phyloP scores from a whole-genome alignment of 2,329 filamentous ascomycete genomes.

The Gremmenia infestans region DNA sequence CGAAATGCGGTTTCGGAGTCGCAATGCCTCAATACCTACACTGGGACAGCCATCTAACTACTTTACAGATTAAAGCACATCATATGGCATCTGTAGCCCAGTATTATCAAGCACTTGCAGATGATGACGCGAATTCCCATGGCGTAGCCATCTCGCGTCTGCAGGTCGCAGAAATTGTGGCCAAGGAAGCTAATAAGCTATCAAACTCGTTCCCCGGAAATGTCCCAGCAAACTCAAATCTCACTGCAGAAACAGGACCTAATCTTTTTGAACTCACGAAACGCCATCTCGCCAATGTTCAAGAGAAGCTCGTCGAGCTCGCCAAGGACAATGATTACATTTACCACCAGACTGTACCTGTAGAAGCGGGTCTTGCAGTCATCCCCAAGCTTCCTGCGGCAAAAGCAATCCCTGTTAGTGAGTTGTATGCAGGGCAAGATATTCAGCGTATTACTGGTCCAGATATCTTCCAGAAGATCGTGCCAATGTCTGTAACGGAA shows the following conservation, averaged over 20 bases:
- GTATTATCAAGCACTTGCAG: slow-evolving; percentile 87
- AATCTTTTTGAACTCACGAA: slow-evolving; percentile 77
- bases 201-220: slow-evolving; percentile 77
- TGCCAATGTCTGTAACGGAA: slow-evolving; percentile 92
- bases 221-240: slow-evolving; percentile 74
- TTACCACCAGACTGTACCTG: slow-evolving; percentile 88
- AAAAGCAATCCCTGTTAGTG: slow-evolving; percentile 94
- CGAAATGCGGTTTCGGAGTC: slow-evolving; percentile 12
- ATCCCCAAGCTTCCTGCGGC: slow-evolving; percentile 91
- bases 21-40: neutral
- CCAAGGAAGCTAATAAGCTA: slow-evolving; percentile 70
- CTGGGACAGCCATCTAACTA: slow-evolving; percentile 10
- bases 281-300: slow-evolving; percentile 72
- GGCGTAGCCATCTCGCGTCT: slow-evolving; percentile 80
- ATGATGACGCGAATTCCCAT: slow-evolving; percentile 83
- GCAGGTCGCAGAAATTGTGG: slow-evolving; percentile 71
- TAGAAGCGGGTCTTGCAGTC: slow-evolving; percentile 72
- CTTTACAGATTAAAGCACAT: slow-evolving; percentile 63
- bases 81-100: slow-evolving; percentile 83
- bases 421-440: slow-evolving; percentile 94
- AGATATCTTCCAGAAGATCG: slow-evolving; percentile 94
- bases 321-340: slow-evolving; percentile 97
- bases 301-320: slow-evolving; percentile 72
- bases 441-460: slow-evolving; percentile 96
- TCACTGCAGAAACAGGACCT: slow-evolving; percentile 72